Conservation (phyloP, 2,329 filamentous ascomycete species). For the Drechslerella stenobrocha region DNA sequence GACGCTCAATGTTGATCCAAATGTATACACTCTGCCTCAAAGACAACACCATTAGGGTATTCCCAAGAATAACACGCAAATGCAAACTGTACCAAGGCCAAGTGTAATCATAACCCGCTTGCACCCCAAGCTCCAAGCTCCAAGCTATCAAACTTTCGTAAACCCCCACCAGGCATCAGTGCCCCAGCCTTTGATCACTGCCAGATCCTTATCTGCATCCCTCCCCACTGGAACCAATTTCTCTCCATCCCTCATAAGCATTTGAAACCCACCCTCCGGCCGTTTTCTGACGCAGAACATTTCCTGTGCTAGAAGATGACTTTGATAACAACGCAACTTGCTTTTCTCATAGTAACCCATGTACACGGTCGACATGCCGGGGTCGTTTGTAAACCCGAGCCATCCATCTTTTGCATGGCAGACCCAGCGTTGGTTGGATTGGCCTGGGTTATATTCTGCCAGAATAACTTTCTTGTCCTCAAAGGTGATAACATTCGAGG, state of each 20-base stretch:
- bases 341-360: not conserved
- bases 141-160: conserved; percentile 1
- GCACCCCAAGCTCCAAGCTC: too few species aligned
- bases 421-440: not conserved
- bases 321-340: not conserved
- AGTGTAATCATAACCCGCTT: too few species aligned
- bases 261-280: conserved; percentile 5
- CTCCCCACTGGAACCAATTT: conserved; percentile 10
- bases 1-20: too few species aligned
- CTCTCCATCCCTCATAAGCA: conserved; percentile 5
- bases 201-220: not conserved
- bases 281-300: conserved; percentile 20
- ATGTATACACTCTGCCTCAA: too few species aligned
- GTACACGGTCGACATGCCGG: conserved; percentile 7
- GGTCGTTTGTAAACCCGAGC: conserved; percentile 18
- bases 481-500: conserved; percentile 12
- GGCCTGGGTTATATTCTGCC: not conserved
- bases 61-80: too few species aligned
- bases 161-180: conserved; percentile 11
- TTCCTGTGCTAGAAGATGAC: not conserved
- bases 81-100: too few species aligned
- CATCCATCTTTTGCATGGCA: conserved; percentile 15
- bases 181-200: not conserved
- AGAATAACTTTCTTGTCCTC: not conserved
- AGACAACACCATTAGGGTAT: too few species aligned